phyloP scores from a whole-genome alignment of 2,329 filamentous ascomycete species.

The Monilinia laxa region DNA sequence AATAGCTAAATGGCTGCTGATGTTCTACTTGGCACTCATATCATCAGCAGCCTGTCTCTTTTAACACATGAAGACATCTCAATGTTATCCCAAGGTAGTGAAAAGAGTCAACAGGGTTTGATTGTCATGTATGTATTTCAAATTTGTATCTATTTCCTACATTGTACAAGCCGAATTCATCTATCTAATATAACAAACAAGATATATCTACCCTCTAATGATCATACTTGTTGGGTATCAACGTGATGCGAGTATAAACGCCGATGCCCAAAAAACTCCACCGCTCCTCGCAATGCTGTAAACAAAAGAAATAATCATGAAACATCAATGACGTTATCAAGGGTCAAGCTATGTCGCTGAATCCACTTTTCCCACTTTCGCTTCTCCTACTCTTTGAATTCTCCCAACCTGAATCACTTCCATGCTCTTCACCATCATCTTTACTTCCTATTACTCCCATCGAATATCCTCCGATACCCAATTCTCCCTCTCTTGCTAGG shows the following conservation, averaged over 20 bases:
- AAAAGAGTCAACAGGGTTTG: neutral
- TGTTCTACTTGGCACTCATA: neutral
- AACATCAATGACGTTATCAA: slow-evolving; percentile 13
- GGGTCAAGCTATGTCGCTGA: slow-evolving; percentile 13
- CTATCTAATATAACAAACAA: neutral
- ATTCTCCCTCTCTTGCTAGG: slow-evolving; percentile 7
- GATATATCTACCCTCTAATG: neutral
- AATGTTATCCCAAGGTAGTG: neutral
- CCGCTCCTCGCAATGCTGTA: slow-evolving; percentile 16
- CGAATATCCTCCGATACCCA: neutral
- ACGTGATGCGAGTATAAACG: neutral
- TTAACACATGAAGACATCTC: neutral
- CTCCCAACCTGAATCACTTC: slow-evolving; percentile 17
- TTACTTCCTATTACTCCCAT: neutral
- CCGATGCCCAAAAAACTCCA: neutral
- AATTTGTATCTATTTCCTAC: neutral
- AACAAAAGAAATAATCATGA: slow-evolving; percentile 13
- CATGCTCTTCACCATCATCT: slow-evolving; percentile 13
- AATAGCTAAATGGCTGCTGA: slow-evolving; percentile 22
- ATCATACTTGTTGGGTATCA: slow-evolving; percentile 11
- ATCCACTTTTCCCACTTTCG: slow-evolving; percentile 19
- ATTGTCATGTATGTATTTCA: neutral
- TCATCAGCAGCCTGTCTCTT: neutral
- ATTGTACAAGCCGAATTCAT: neutral
- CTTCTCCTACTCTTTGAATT: slow-evolving; percentile 9